phyloP scores from a whole-genome alignment of 768 basidiomycete species.

The Boletus patriciae region DNA sequence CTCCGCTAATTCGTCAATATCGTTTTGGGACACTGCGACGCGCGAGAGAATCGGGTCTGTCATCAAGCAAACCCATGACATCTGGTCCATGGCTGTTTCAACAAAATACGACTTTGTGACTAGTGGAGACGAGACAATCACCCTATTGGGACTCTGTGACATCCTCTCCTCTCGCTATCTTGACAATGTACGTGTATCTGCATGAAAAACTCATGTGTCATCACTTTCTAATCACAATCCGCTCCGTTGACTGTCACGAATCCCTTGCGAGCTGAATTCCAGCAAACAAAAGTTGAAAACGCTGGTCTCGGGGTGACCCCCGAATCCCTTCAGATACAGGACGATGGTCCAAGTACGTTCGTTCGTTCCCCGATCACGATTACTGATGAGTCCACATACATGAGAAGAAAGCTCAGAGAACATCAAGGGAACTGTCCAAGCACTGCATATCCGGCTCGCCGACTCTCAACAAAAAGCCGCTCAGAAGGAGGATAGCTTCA shows the following conservation, averaged over 20 bases:
- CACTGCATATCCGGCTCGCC: neutral
- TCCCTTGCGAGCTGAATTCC: no score
- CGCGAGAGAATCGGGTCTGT: neutral
- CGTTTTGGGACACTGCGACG: constrained; percentile 3
- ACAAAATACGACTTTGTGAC: neutral
- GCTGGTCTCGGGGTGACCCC: no score
- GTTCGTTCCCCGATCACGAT: neutral
- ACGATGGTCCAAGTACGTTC: neutral
- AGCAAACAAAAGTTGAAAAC: no score
- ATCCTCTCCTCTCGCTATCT: neutral
- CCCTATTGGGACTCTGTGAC: neutral
- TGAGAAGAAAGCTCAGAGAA: no score
- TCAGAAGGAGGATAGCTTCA: no score
- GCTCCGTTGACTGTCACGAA: no score
- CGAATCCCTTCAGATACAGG: no score
- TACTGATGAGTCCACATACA: neutral
- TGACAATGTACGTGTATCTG: neutral
- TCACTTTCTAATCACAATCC: neutral
- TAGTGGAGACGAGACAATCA: neutral
- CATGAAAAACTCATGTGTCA: neutral
- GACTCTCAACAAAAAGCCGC: no score
- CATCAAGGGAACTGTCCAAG: no score
- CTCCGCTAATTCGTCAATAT: neutral
- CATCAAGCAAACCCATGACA: neutral
- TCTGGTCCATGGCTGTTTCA: neutral